Percentiles rank a stretch among this genome's conserved stretches.
These are phyloP conservation scores for Catharanthus roseus DNA, from an alignment of 257 asterid genomes.

Conservation along the genomic window DNA sequence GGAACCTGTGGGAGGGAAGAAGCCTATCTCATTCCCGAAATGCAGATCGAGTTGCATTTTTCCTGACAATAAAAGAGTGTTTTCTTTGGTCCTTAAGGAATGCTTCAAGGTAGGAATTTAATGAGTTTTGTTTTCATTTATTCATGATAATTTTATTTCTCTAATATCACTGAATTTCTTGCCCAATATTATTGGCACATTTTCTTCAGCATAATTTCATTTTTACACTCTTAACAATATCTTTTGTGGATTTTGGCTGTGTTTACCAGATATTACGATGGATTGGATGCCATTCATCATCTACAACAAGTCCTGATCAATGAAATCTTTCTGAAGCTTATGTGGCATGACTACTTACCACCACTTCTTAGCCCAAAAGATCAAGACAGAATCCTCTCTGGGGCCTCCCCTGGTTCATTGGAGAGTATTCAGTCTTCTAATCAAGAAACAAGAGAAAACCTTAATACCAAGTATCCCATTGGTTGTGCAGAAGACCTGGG, in stretches of 20 bases:
- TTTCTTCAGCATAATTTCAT: conserved; percentile 15
- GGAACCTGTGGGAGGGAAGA: conserved; percentile 88
- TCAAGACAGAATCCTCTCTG: conserved; percentile 30
- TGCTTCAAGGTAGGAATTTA: conserved; percentile 61
- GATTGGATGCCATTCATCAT: conserved; percentile 34
- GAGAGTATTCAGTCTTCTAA: conserved; percentile 31
- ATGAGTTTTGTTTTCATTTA: conserved; percentile 2
- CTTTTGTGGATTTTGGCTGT: conserved; percentile 6
- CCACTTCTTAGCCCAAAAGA: conserved; percentile 41
- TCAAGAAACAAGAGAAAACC: conserved; percentile 48
- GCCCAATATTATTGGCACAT: neutral
- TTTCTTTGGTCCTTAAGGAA: conserved; percentile 68
- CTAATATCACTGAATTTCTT: neutral
- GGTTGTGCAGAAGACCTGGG: conserved; percentile 64
- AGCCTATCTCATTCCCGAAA: conserved; percentile 42
- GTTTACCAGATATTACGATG: conserved; percentile 56
- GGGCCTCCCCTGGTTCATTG: conserved; percentile 26
- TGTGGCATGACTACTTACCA: conserved; percentile 72
- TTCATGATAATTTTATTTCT: neutral
- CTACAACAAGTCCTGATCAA: conserved; percentile 51
- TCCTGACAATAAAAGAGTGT: conserved; percentile 69
- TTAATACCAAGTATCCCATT: conserved; percentile 40
- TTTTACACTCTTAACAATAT: conserved; percentile 18
- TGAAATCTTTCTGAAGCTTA: conserved; percentile 56
- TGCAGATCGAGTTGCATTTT: conserved; percentile 64